Conservation (phyloP, 2,329 filamentous ascomycete species). For the Shiraia sp. region DNA sequence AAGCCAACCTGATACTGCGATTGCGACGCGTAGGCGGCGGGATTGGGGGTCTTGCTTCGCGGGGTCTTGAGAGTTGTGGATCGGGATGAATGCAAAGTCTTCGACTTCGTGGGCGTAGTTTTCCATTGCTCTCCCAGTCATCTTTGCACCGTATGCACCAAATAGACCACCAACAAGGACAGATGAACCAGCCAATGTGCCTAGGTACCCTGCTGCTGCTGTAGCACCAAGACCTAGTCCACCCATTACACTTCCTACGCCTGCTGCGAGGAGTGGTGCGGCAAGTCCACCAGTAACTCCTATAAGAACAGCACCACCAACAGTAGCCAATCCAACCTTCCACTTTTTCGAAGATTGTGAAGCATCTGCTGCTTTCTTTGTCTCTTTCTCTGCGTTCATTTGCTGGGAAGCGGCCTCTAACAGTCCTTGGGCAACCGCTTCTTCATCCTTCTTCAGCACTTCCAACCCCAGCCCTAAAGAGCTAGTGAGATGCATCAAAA, state of each 20-base stretch:
- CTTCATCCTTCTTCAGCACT: conserved; percentile 71
- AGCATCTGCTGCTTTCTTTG: conserved; percentile 71
- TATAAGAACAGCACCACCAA: conserved; percentile 87
- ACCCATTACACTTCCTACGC: conserved; percentile 77
- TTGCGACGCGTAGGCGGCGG: conserved; percentile 70
- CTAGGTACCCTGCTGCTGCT: conserved; percentile 77
- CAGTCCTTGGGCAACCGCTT: conserved; percentile 73
- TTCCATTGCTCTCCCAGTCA: conserved; percentile 85
- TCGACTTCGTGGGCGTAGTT: conserved; percentile 83
- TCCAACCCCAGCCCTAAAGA: conserved; percentile 70
- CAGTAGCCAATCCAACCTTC: conserved; percentile 85
- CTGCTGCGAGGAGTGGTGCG: conserved; percentile 74
- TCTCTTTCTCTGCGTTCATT: conserved; percentile 77
- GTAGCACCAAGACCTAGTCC: conserved; percentile 75
- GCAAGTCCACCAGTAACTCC: conserved; percentile 79
- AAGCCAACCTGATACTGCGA: conserved; percentile 83
- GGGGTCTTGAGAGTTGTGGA: conserved; percentile 52
- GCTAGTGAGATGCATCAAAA: conserved; percentile 71
- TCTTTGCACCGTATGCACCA: conserved; percentile 84
- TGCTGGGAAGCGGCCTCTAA: conserved; percentile 70
- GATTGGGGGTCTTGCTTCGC: conserved; percentile 55
- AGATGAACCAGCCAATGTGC: conserved; percentile 76
- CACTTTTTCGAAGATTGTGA: conserved; percentile 67
- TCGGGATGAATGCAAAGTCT: conserved; percentile 83
- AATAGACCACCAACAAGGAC: conserved; percentile 84